Base-by-base conservation (phyloP, 257 asterid species). In the Striga asiatica region DNA sequence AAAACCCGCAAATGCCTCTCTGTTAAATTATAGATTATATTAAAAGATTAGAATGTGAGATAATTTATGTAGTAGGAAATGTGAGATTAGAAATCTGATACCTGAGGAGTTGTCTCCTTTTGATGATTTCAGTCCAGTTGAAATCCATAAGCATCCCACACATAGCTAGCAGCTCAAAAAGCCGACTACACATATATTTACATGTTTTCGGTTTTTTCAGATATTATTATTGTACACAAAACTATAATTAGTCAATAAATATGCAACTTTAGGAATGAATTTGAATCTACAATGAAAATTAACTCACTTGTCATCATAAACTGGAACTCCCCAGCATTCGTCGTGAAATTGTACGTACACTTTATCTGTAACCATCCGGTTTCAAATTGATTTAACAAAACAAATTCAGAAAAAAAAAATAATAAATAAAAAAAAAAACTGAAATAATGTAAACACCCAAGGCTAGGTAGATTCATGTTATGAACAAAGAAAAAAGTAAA, bases 321-420 rank as follows among this genome's bases (percentile, higher is more conserved):
- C 88, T 48, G 98, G 98, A 73, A 78, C 94, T 48, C 98, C 98
- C 98, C 98, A 91, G 75, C 96, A 91, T 39, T 91, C 94, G 31
- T 91, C 98, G 27, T 91, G 98, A 61, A 91, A 91, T 54, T 81
- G 82, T 5, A 91, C 81, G 59, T 86, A 91, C 46, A 76, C 69
- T 58, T 72, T 70, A 71, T 91, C 98, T 89, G 92, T 35, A 8
- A 3, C 11, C 12, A n/a, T n/a, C n/a, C n/a, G n/a, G n/a, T n/a
- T n/a, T n/a, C n/a, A n/a, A n/a, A n/a, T n/a, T n/a, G n/a, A n/a
- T n/a, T n/a, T n/a, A n/a, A n/a, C n/a, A n/a, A n/a, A n/a, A n/a
- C n/a, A n/a, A n/a, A n/a, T n/a, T n/a, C n/a, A n/a, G n/a, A n/a
- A n/a, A n/a, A n/a, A n/a, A n/a, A n/a, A n/a, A n/a, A n/a, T n/a